Base-by-base conservation (phyloP, 345 rosid genomes). In the Ceriops zippeliana region DNA sequence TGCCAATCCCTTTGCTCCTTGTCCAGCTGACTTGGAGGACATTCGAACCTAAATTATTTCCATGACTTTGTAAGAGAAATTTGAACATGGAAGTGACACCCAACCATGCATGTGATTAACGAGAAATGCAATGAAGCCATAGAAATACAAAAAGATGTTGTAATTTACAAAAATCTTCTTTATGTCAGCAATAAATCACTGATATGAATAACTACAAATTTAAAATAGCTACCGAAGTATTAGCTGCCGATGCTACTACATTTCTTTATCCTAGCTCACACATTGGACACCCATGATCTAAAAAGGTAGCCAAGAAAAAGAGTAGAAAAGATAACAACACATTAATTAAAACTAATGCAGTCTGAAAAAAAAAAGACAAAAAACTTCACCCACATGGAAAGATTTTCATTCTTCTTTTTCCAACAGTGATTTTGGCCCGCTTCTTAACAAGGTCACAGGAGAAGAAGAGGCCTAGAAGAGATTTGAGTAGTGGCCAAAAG, bases 1-100 rank as follows among this genome's bases (percentile, higher is more conserved):
- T 30, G 85, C 79, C 73, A 90, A 53, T 68, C 89, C 92, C 83
- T 66, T 95, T 61, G 83, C 70, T 72, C 86, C 86, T 72, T 83
- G 86, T 58, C 89, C 95, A 61, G 83, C 83, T 72, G 92, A 83
- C 79, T 89, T 93, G 52, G 86, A 72, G 58, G 86, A 91, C 75
- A 91, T 69, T 53, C 99, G 93, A 60, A 89, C 89, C 99, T 91
- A 74, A n/a, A 68, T 66, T 37, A 62, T 5, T 58, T 66, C 35
- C 62, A 38, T 42, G 21, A 34, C 21, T 26, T 64, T 46, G 59
- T 11, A 5, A 27, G 28, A 16, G 49, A 11, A 38, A 37, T 1
- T 13, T 2, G 28, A 42, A 21, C n/a, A 24, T 64, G 54, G 7
- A 68, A 38, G 67, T 57, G 27, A 5, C 42, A 71, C 9, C 16